Conservation (phyloP, 2,329 filamentous ascomycete species). For the Scopulariopsis brevicaulis region DNA sequence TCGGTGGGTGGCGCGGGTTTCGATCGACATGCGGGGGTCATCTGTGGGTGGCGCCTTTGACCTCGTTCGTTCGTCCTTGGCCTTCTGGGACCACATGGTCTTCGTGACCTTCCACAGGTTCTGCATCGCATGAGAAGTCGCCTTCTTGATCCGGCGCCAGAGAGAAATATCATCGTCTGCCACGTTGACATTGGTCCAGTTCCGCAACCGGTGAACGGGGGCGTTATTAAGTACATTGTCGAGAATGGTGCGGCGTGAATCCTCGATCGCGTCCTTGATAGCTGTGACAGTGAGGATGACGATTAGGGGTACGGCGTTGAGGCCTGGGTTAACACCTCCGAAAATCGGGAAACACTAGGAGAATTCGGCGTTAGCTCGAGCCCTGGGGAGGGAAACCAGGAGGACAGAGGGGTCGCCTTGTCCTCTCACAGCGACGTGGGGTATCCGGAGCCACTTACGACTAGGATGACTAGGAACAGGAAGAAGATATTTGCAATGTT, state of each 20-base stretch:
- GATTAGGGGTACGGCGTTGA: conserved; percentile 85
- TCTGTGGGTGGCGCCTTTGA: conserved; percentile 28
- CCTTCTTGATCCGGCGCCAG: conserved; percentile 90
- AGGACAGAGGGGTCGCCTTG: background rate
- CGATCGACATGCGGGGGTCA: conserved; percentile 49
- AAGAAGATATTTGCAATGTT: conserved; percentile 99
- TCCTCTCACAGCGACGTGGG: background rate
- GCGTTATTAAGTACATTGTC: conserved; percentile 96
- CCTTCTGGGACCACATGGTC: conserved; percentile 38
- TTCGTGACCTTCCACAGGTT: conserved; percentile 38
- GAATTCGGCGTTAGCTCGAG: background rate
- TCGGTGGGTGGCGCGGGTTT: conserved; percentile 22
- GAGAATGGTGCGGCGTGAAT: conserved; percentile 81
- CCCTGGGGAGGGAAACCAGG: background rate
- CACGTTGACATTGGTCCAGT: conserved; percentile 91
- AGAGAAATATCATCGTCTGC: conserved; percentile 72
- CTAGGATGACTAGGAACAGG: conserved; percentile 87
- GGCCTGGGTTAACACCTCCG: conserved; percentile 77
- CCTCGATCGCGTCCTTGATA: conserved; percentile 91
- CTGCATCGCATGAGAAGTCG: conserved; percentile 51
- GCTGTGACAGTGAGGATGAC: conserved; percentile 82
- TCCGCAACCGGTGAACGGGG: conserved; percentile 76
- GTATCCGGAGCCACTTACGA: conserved; percentile 47
- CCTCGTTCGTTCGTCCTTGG: conserved; percentile 34
- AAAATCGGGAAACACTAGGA: conserved; percentile 90